Evolutionary conservation across 2,329 filamentous ascomycete species (phyloP), one percentile per base, ranked within the genome.

Genomic region (Davidsoniella virescens): DNA sequence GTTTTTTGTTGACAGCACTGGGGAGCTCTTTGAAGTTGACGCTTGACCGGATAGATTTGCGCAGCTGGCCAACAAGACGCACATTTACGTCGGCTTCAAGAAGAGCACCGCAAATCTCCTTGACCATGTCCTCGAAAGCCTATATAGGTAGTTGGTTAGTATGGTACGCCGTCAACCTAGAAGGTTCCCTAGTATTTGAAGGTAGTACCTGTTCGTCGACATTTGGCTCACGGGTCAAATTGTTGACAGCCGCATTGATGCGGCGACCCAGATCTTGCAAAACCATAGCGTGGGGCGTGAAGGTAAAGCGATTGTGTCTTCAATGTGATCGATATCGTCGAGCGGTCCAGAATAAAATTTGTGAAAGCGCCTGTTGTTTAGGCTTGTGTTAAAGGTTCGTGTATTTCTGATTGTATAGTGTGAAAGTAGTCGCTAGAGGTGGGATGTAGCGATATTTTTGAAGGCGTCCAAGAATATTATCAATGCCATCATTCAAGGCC

Each of bases 81-180:
- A 98, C 85, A 65, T 96, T 98, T 62, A 98, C 92, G 61, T 98
- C 92, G 66, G 92, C 87, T 72, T 94, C 88, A 62, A 96, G 78
- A 17, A 98, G 84, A 55, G 92, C 92, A 57, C 88, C 80, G 64
- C 87, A 94, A 61, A 98, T 96, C 68, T 96, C 88, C 70, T 96
- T 96, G 64, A 98, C 76, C 92, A 98, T 98, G 60, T 76, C 75
- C 71, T 98, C 92, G 65, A 98, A 96, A 40, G 88, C 87, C 86
- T 92, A 54, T 5, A 26, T 92, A 54, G 18, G 25, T 17, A 47
- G 33, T 12, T 16, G 20, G 42, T 33, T 33, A 46, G 33, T 40
- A 33, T 33, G 29, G 3, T 33, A 12, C 29, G 12, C 29, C 29
- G 29, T 33, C 12, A 9, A 12, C 12, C 29, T 33, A 4, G 3